These are phyloP conservation scores for Aureobasidium uvarum DNA, from an alignment of 2,329 filamentous ascomycete species.

Conservation along the genomic window DNA sequence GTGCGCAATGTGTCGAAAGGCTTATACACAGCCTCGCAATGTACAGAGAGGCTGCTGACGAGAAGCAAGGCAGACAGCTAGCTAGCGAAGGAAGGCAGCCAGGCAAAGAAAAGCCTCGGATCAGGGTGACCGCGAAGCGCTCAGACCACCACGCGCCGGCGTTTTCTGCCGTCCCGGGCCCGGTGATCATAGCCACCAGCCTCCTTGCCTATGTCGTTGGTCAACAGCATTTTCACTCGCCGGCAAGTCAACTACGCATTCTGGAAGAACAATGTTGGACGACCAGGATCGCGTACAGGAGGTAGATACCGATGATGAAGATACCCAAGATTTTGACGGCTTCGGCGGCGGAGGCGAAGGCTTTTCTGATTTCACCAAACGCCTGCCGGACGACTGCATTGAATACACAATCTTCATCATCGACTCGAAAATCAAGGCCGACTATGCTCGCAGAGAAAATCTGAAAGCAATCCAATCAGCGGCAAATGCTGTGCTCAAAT, in stretches of 20 bases:
- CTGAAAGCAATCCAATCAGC: conserved; percentile 72
- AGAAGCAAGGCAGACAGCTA: no score
- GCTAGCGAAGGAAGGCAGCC: not conserved
- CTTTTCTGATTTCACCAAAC: conserved; percentile 63
- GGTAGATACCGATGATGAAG: conserved; percentile 14
- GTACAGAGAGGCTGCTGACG: not conserved
- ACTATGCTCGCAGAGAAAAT: conserved; percentile 59
- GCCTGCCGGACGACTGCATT: conserved; percentile 76
- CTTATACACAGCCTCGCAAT: not conserved
- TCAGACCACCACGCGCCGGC: not conserved
- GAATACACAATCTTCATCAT: conserved; percentile 80
- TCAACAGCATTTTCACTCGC: not conserved
- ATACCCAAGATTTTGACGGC: conserved; percentile 56
- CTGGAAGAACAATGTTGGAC: not conserved
- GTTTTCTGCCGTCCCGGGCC: not conserved
- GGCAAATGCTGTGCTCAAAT: conserved; percentile 60
- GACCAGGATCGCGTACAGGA: not conserved
- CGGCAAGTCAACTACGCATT: not conserved
- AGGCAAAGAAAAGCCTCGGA: no score
- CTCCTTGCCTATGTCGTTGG: not conserved
- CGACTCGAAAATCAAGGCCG: conserved; percentile 51
- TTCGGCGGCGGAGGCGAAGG: conserved; percentile 65
- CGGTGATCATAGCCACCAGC: not conserved
- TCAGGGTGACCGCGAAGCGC: not conserved
- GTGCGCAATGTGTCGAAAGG: not conserved